phyloP scores from a whole-genome alignment of 805 yeast species.

The Maudiozyma saulgeensis region DNA sequence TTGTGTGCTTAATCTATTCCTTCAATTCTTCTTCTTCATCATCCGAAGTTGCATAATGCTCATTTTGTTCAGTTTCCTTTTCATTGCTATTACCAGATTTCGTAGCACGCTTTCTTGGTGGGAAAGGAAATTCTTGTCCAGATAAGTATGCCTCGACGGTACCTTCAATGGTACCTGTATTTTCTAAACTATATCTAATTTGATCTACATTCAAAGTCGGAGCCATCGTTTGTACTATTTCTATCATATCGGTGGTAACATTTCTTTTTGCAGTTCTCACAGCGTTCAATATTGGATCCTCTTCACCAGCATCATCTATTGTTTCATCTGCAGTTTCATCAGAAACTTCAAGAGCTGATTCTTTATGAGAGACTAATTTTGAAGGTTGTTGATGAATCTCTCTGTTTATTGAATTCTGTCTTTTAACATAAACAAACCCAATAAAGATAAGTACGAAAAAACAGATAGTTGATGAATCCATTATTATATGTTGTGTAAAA shows the following conservation, averaged over 20 bases:
- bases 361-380: neutral
- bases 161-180: slow-evolving; percentile 69
- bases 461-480: slow-evolving; percentile 33
- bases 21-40: neutral
- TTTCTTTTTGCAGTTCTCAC: slow-evolving; percentile 30
- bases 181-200: slow-evolving; percentile 61
- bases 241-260: slow-evolving; percentile 68
- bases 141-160: slow-evolving; percentile 64
- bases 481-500: slow-evolving; percentile 8
- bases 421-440: slow-evolving; percentile 51
- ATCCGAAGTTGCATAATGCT: neutral
- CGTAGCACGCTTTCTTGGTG: slow-evolving; percentile 17
- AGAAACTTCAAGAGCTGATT: neutral
- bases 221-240: slow-evolving; percentile 73
- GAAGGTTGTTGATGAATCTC: slow-evolving; percentile 38
- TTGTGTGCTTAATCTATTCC: neutral
- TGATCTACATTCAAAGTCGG: slow-evolving; percentile 63
- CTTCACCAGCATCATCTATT: neutral
- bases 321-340: neutral
- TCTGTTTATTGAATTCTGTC: slow-evolving; percentile 38
- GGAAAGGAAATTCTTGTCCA: slow-evolving; percentile 50
- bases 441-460: slow-evolving; percentile 21
- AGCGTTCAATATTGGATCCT: slow-evolving; percentile 1
- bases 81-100: neutral
- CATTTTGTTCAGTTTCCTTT: neutral